Base-by-base conservation (phyloP, 768 basidiomycete genomes). In the Leccinum subgranulosum region DNA sequence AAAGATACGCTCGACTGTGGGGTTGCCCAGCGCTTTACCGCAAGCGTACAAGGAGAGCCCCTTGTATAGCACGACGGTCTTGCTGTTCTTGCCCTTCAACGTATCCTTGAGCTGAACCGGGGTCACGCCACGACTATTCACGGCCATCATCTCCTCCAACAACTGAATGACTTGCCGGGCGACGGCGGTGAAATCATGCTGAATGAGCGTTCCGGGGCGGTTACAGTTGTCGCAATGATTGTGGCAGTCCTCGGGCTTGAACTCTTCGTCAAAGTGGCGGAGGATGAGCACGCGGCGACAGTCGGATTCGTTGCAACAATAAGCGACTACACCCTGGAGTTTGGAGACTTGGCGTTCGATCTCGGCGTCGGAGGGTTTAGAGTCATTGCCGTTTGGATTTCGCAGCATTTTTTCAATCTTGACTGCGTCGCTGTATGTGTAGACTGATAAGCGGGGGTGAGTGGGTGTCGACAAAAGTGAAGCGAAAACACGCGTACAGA, bases 241-340 rank as follows among this genome's bases (percentile, higher is more conserved):
- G 36, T 81, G 71, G 67, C 97, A 99, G 15, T 83, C 62, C 25
- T 69, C 74, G 31, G 80, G 75, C 58, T 87, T 81, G 72, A 98
- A 98, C 9, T 76, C 75, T 69, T 99, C 92, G 60, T 84, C 85
- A 64, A 97, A 98, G 71, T 92, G 91, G n/a, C 81, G 80, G 17
- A 99, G 82, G n/a, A 98, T 77, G 63, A 92, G 90, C 6, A 83
- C 79, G 3, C 97, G 87, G 14, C 97, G 86, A 66, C 97, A 99
- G 62, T 90, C 89, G 27, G 86, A 83, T 51, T 84, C 79, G 71
- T 97, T 93, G 57, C 74, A 68, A 71, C 92, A 94, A 73, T 87
- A 99, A 57, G 83, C 76, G n/a, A 86, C 79, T 51, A 99, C 92
- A 14, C 81, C 81, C 3, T 78, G 75, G 31, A 89, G 78, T 11